Evolutionary conservation across 495 filamentous ascomycete genomes (phyloP).

Genomic region (Astrocystis sublimbata): DNA sequence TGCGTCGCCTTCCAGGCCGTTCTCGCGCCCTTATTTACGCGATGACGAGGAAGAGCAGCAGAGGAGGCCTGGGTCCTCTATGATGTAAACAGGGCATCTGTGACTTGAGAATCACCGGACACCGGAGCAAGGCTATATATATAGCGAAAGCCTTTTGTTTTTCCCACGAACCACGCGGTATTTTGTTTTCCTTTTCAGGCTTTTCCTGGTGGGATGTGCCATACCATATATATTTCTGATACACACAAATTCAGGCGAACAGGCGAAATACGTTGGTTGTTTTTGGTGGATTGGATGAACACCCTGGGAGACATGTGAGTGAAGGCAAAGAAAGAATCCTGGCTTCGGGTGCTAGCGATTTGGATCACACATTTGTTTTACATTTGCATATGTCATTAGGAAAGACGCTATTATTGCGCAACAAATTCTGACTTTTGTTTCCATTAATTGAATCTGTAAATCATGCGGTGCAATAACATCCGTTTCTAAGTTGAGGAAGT

Average conservation of each 20-base stretch:
- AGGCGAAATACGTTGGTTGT: not conserved
- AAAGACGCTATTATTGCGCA: not conserved
- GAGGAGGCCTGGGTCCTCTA: not conserved
- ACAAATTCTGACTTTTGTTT: not conserved
- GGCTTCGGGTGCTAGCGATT: not conserved
- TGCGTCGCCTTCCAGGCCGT: slow-evolving; percentile 5
- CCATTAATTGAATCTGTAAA: not conserved
- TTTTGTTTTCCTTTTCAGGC: not conserved
- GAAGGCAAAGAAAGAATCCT: not conserved
- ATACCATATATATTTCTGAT: not conserved
- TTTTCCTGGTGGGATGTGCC: not conserved
- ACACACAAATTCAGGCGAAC: not conserved
- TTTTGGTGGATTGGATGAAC: not conserved
- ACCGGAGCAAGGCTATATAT: too few species aligned
- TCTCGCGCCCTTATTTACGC: not conserved
- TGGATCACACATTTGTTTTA: too few species aligned
- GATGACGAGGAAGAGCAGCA: not conserved
- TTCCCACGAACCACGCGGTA: not conserved
- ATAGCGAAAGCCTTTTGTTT: not conserved
- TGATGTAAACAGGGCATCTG: not conserved
- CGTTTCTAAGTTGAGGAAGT: not conserved
- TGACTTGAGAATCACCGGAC: not conserved
- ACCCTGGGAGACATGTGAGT: not conserved
- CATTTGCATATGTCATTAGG: not conserved
- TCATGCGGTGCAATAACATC: not conserved